Evolutionary conservation across 495 filamentous ascomycete species (phyloP).

Genomic region (Niebla homalea): DNA sequence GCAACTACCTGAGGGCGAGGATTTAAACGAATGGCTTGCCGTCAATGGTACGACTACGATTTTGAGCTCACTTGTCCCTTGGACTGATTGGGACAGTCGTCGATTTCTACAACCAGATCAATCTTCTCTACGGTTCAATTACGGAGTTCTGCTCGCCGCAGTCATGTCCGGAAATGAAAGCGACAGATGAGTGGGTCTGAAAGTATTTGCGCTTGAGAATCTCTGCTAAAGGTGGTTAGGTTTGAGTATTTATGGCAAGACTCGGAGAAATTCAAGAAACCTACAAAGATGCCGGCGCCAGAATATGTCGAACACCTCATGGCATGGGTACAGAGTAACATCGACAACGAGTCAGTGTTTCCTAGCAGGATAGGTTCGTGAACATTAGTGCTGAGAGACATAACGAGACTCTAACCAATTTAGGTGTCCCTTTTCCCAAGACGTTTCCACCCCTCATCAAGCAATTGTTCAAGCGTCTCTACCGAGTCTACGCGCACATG

Average conservation of each 20-base stretch:
- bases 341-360: constrained; percentile 91
- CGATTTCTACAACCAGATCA: constrained; percentile 99
- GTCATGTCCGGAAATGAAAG: constrained; percentile 98
- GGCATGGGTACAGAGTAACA: constrained; percentile 88
- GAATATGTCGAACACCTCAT: constrained; percentile 96
- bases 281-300: constrained; percentile 95
- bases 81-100: constrained; percentile 48
- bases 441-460: constrained; percentile 74
- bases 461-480: constrained; percentile 96
- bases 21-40: constrained; percentile 93
- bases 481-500: constrained; percentile 96
- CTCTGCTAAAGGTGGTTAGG: constrained; percentile 27
- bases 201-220: background rate
- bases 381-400: background rate
- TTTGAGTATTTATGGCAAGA: constrained; percentile 99
- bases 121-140: constrained; percentile 94
- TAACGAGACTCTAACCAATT: constrained; percentile 6
- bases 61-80: background rate
- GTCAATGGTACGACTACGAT: constrained; percentile 59
- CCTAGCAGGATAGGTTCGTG: constrained; percentile 72
- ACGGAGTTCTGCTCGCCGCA: constrained; percentile 97
- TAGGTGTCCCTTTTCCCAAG: constrained; percentile 91
- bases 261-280: constrained; percentile 77
- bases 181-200: constrained; percentile 74
- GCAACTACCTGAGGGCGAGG: constrained; percentile 91